These are phyloP conservation scores for Paspalum vaginatum DNA, from an alignment of 176 grass and related monocot species.

Conservation along the genomic window DNA sequence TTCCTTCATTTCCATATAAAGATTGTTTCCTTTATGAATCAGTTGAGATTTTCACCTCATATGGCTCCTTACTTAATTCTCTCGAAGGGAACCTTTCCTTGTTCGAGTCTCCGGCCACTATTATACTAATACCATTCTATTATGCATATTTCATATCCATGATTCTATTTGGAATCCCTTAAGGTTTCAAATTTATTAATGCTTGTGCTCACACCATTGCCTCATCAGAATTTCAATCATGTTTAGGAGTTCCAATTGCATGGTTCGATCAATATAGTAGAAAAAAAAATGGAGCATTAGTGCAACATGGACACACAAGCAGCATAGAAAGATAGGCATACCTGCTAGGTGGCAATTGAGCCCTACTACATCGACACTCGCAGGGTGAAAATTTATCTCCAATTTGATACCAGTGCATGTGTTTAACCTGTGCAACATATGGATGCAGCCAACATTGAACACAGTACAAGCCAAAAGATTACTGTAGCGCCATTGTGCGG, in stretches of 20 bases:
- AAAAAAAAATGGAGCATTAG: neutral
- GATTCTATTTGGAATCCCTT: too few species aligned
- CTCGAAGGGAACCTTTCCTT: too few species aligned
- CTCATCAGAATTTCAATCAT: conserved; percentile 28
- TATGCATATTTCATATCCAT: too few species aligned
- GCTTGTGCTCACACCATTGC: neutral
- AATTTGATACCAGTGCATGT: conserved; percentile 96
- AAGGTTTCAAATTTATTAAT: neutral
- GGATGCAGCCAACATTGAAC: conserved; percentile 23
- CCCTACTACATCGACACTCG: conserved; percentile 91
- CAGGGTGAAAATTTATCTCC: conserved; percentile 78
- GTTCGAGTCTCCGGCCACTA: too few species aligned
- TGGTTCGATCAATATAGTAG: neutral
- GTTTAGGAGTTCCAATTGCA: neutral
- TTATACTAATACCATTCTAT: too few species aligned
- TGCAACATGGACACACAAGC: neutral
- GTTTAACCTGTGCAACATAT: conserved; percentile 72
- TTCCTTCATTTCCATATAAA: too few species aligned
- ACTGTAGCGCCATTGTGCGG: neutral
- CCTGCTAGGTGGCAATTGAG: conserved; percentile 88
- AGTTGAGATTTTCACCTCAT: too few species aligned
- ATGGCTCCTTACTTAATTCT: too few species aligned
- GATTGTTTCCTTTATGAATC: too few species aligned
- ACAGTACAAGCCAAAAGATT: neutral
- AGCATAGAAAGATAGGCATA: conserved; percentile 43